phyloP scores from a whole-genome alignment of 2,329 filamentous ascomycete species.

The Fusarium siculi region DNA sequence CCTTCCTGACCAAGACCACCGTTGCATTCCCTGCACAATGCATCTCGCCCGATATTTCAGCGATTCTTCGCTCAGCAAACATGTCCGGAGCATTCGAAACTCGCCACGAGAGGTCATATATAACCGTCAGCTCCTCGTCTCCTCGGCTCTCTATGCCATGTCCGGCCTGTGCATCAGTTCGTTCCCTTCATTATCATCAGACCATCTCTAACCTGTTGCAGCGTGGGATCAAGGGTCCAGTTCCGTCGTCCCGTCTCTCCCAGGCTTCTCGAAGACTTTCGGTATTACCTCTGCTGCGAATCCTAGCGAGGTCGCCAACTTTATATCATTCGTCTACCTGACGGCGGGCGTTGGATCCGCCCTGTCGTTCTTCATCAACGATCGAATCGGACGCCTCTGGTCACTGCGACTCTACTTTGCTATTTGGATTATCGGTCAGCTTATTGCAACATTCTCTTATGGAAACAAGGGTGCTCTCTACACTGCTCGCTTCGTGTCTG shows the following conservation, averaged over 20 bases:
- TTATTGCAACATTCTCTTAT: constrained; percentile 46
- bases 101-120: constrained; percentile 30
- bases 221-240: constrained; percentile 33
- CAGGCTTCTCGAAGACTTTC: constrained; percentile 24
- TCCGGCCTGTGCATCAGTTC: constrained; percentile 26
- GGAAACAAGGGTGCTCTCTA: constrained; percentile 48
- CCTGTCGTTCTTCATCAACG: constrained; percentile 12
- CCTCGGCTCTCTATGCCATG: constrained; percentile 25
- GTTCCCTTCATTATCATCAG: neutral
- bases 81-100: constrained; percentile 15
- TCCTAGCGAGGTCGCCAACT: constrained; percentile 24
- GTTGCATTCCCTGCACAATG: accelerated
- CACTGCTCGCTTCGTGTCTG: constrained; percentile 50
- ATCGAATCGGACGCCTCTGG: constrained; percentile 54
- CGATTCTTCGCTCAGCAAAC: constrained; percentile 22
- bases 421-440: constrained; percentile 49
- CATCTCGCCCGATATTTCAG: neutral
- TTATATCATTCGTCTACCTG: constrained; percentile 31
- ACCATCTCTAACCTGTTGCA: neutral
- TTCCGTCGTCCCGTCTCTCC: constrained; percentile 31
- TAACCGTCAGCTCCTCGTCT: constrained; percentile 9
- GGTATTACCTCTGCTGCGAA: constrained; percentile 24
- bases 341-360: constrained; percentile 35
- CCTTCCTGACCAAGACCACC: accelerated
- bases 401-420: constrained; percentile 51